A percentile compares a stretch with the other conserved stretches of the same genome.
These are phyloP conservation scores for Colletotrichum graminicola DNA, from an alignment of 2,329 filamentous ascomycete species.

Conservation along the genomic window DNA sequence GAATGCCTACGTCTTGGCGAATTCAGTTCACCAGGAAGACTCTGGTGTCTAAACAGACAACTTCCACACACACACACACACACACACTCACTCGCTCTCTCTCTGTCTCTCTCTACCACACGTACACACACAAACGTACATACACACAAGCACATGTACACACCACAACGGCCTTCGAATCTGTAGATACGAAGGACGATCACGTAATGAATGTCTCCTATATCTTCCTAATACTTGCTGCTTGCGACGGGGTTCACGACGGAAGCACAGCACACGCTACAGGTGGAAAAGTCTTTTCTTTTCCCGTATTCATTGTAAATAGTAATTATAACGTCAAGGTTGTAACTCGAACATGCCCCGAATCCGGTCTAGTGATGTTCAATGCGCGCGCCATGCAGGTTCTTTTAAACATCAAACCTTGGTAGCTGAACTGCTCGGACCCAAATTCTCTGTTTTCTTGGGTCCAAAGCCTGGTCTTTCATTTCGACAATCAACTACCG, in stretches of 20 bases:
- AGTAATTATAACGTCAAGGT: constrained; percentile 1
- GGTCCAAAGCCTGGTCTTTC: constrained; percentile 6
- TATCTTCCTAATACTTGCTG: not conserved
- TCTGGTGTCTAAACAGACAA: constrained; percentile 43
- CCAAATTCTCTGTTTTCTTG: not conserved
- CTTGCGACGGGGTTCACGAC: too few relatives aligned
- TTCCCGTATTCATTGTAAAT: not conserved
- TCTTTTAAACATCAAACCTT: not conserved
- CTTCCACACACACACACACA: too few relatives aligned
- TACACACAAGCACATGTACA: not conserved
- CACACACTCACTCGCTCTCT: too few relatives aligned
- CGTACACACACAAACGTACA: not conserved
- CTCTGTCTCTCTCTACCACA: too few relatives aligned
- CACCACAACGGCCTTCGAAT: not conserved
- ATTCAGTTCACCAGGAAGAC: constrained; percentile 42
- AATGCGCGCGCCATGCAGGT: not conserved
- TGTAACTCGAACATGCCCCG: not conserved
- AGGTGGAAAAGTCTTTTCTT: not conserved
- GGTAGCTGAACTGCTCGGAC: not conserved
- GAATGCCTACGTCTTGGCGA: constrained; percentile 33
- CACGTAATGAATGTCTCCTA: constrained; percentile 7
- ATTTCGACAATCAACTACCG: constrained; percentile 12
- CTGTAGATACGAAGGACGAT: not conserved
- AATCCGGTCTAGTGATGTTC: not conserved
- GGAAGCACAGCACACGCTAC: not conserved